A percentile compares a stretch with the other conserved stretches of the same genome.
phyloP scores from a whole-genome alignment of 2,329 filamentous ascomycete species.

The Sarocladium oryzae region DNA sequence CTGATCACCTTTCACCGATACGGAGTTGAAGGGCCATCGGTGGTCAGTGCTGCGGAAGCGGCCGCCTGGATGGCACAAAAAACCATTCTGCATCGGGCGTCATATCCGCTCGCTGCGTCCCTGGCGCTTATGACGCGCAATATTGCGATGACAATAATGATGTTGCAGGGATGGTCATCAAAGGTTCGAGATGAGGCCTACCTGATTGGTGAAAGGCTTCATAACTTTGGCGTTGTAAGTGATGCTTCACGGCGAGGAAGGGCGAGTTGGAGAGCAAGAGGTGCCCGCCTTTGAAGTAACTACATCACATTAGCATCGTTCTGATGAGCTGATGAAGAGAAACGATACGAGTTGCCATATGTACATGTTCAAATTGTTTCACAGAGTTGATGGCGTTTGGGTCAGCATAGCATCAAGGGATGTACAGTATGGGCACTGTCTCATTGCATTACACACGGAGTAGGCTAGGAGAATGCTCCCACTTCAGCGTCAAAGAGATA shows the following conservation, averaged over 20 bases:
- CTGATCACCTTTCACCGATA: neutral
- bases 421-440: no score
- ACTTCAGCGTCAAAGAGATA: neutral
- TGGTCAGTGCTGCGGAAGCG: conserved; percentile 18
- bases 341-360: no score
- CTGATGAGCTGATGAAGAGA: no score
- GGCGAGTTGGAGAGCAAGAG: conserved; percentile 2
- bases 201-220: conserved; percentile 85
- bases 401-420: no score
- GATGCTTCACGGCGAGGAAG: conserved; percentile 1
- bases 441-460: neutral
- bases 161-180: conserved; percentile 64
- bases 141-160: conserved; percentile 45
- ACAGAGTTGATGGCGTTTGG: no score
- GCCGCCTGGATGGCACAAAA: conserved; percentile 20
- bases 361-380: neutral
- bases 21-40: conserved; percentile 16
- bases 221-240: conserved; percentile 54
- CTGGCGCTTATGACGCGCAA: conserved; percentile 38
- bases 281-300: neutral
- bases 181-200: conserved; percentile 92
- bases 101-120: conserved; percentile 62
- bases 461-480: neutral
- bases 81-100: conserved; percentile 44
- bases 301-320: neutral